A percentile compares a stretch with the other conserved stretches of the same genome.
These are phyloP conservation scores for Phytophthora cactorum DNA, from an alignment of 352 stramenopile species.

Conservation along the genomic window DNA sequence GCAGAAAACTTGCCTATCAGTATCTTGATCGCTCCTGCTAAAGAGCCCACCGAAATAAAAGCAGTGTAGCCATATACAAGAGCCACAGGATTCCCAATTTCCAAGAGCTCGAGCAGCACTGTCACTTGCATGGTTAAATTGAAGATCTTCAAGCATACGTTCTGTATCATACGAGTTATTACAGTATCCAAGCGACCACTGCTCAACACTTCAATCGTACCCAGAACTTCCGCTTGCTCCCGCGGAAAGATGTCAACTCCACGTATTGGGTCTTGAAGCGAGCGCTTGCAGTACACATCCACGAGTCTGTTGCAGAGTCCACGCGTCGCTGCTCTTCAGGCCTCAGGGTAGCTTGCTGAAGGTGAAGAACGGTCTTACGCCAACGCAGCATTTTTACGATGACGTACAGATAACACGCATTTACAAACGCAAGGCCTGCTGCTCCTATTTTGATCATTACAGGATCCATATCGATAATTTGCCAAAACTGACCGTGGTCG, in stretches of 20 bases:
- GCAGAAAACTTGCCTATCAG: constrained; percentile 18
- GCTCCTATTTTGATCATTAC: too few species aligned
- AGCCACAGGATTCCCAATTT: constrained; percentile 13
- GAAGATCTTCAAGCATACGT: constrained; percentile 25
- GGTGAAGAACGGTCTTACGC: background rate
- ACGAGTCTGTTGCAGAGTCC: background rate
- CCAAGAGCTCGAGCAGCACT: constrained; percentile 22
- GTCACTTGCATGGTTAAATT: constrained; percentile 35
- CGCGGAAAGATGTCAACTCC: background rate
- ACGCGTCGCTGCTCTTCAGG: background rate
- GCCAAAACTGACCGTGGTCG: too few species aligned
- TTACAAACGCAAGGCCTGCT: too few species aligned
- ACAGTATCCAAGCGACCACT: background rate
- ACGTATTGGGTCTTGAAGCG: background rate
- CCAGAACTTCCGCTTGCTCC: background rate
- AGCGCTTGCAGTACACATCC: background rate
- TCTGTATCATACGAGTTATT: constrained; percentile 8
- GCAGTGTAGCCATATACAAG: constrained; percentile 27
- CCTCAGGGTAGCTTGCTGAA: background rate
- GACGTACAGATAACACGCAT: too few species aligned
- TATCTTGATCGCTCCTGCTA: constrained; percentile 32
- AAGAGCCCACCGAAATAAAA: constrained; percentile 25
- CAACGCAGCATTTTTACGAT: background rate
- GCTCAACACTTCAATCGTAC: background rate
- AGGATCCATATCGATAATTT: too few species aligned